These are phyloP conservation scores for Vanrija pseudolonga DNA, from an alignment of 1,284 basidiomycete species.

Conservation along the genomic window DNA sequence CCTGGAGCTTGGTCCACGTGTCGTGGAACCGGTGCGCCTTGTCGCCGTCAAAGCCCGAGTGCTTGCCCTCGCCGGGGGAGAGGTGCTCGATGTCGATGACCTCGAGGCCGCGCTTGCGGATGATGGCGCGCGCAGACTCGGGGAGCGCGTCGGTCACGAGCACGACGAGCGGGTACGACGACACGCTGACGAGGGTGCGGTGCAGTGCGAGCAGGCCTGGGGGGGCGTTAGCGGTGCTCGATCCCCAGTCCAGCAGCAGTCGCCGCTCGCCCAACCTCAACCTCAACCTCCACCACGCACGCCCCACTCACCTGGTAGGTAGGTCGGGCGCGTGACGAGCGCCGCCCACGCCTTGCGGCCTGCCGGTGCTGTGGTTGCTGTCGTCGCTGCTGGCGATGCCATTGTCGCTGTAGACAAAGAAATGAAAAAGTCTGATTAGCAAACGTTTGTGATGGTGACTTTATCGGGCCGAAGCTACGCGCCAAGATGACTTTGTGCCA, in stretches of 20 bases:
- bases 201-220: slow-evolving; percentile 62
- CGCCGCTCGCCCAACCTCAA: too few relatives aligned
- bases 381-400: neutral
- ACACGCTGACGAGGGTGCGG: slow-evolving; percentile 62
- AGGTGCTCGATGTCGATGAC: slow-evolving; percentile 63
- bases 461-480: too few relatives aligned
- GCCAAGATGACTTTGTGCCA: too few relatives aligned
- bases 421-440: too few relatives aligned
- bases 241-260: neutral
- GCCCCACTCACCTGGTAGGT: slow-evolving; percentile 55
- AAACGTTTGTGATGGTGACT: too few relatives aligned
- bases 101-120: slow-evolving; percentile 57
- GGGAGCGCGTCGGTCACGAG: slow-evolving; percentile 69
- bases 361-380: neutral
- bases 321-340: slow-evolving; percentile 62
- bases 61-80: slow-evolving; percentile 55
- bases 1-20: slow-evolving; percentile 86
- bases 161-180: slow-evolving; percentile 74
- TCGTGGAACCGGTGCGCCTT: slow-evolving; percentile 63
- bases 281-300: too few relatives aligned
- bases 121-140: slow-evolving; percentile 56
- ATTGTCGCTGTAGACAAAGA: too few relatives aligned
- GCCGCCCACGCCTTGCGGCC: slow-evolving; percentile 57
- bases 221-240: neutral
- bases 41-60: slow-evolving; percentile 44